Conservation (phyloP, 106 monocot species). For the Dactylorhiza incarnata region DNA sequence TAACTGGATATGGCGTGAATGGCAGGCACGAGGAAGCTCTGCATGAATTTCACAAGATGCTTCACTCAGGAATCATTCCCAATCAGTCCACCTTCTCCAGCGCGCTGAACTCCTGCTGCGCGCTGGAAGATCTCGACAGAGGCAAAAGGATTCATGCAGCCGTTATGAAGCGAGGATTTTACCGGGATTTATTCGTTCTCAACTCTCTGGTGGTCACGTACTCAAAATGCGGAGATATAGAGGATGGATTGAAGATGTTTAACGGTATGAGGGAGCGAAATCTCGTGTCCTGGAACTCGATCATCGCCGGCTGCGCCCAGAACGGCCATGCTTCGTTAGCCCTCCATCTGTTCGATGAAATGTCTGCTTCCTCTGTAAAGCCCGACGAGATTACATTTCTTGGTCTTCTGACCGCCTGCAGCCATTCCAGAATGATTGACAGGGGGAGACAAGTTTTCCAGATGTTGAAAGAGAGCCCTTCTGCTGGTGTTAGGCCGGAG, state of each 20-base stretch:
- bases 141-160: constrained; percentile 46
- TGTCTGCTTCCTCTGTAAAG: constrained; percentile 20
- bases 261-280: constrained; percentile 32
- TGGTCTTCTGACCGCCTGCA: constrained; percentile 71
- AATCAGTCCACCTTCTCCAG: constrained; percentile 66
- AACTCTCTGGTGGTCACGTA: constrained; percentile 70
- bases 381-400: constrained; percentile 83
- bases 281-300: constrained; percentile 80
- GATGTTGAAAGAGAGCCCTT: constrained; percentile 30
- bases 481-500: constrained; percentile 37
- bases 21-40: constrained; percentile 48
- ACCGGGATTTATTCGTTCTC: constrained; percentile 51
- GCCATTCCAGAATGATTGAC: constrained; percentile 66
- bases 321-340: constrained; percentile 52
- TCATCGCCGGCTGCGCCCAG: constrained; percentile 70
- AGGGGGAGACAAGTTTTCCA: constrained; percentile 52
- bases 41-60: constrained; percentile 35
- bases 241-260: constrained; percentile 37
- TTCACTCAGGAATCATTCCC: constrained; percentile 29
- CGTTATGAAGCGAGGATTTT: constrained; percentile 39
- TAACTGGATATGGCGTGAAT: constrained; percentile 49
- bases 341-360: constrained; percentile 39
- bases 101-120: constrained; percentile 47
- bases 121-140: constrained; percentile 45
- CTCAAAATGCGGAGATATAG: constrained; percentile 54